Conservation (phyloP, 345 rosid genomes). For the Fremontodendron californicum region DNA sequence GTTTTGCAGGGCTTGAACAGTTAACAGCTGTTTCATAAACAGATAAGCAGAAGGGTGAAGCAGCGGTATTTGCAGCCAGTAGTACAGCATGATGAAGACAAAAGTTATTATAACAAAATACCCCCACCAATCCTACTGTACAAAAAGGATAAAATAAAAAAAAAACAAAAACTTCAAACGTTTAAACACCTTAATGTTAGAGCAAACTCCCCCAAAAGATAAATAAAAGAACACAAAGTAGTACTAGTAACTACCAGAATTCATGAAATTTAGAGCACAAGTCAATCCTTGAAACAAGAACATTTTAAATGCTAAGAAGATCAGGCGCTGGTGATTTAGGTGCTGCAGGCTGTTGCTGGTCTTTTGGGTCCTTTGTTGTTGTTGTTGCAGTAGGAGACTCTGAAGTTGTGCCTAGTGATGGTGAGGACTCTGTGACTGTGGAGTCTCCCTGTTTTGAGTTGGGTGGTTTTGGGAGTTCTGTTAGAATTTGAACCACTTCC, state of each 20-base stretch:
- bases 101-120: background rate
- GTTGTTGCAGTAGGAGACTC: slow-evolving; percentile 30
- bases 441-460: slow-evolving; percentile 45
- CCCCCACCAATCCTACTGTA: slow-evolving; percentile 41
- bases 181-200: slow-evolving; percentile 33
- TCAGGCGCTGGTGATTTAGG: slow-evolving; percentile 34
- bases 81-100: slow-evolving; percentile 9
- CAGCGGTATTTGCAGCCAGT: background rate
- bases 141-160: background rate
- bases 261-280: slow-evolving; percentile 26
- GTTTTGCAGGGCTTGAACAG: background rate
- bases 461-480: slow-evolving; percentile 67
- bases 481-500: slow-evolving; percentile 94
- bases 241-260: slow-evolving; percentile 34
- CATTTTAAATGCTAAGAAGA: slow-evolving; percentile 69
- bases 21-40: background rate
- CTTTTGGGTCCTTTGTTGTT: slow-evolving; percentile 31
- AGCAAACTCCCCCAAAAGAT: slow-evolving; percentile 19
- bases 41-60: background rate
- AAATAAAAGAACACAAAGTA: slow-evolving; percentile 19
- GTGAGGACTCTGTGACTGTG: slow-evolving; percentile 23
- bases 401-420: slow-evolving; percentile 20
- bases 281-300: slow-evolving; percentile 15
- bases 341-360: slow-evolving; percentile 34
- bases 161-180: slow-evolving; percentile 25